These are phyloP conservation scores for Aureobasidium sp. DNA, from an alignment of 2,329 filamentous ascomycete genomes.

Conservation along the genomic window DNA sequence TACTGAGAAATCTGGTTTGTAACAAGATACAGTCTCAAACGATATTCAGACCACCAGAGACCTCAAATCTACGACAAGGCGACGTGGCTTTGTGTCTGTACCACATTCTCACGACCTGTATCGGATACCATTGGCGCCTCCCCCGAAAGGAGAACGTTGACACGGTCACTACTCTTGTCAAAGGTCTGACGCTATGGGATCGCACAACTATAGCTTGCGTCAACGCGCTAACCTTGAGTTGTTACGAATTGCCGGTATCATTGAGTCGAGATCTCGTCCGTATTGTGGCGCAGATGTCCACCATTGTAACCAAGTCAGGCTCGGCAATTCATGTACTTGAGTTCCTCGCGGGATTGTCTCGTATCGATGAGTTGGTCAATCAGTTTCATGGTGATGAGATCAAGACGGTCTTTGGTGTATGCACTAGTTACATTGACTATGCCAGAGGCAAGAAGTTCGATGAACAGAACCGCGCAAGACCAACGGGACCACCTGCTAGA, in stretches of 20 bases:
- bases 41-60: constrained; percentile 71
- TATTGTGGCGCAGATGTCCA: constrained; percentile 86
- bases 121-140: constrained; percentile 85
- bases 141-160: constrained; percentile 81
- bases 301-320: constrained; percentile 87
- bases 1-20: constrained; percentile 67
- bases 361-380: constrained; percentile 73
- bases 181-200: constrained; percentile 52
- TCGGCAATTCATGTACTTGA: constrained; percentile 93
- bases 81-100: constrained; percentile 87
- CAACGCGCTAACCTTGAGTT: constrained; percentile 88
- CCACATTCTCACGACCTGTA: constrained; percentile 74
- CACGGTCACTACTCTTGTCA: constrained; percentile 75
- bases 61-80: constrained; percentile 73
- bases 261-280: constrained; percentile 77
- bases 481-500: background rate
- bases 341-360: constrained; percentile 82
- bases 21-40: constrained; percentile 70
- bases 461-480: constrained; percentile 10
- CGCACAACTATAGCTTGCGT: constrained; percentile 82
- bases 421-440: constrained; percentile 85
- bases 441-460: constrained; percentile 52
- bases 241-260: constrained; percentile 82
- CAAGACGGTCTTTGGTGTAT: constrained; percentile 89
- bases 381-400: constrained; percentile 90